Evolutionary conservation across 2,329 filamentous ascomycete species (phyloP), one percentile per base, ranked within the genome.

Genomic region (Fusarium multiceps): DNA sequence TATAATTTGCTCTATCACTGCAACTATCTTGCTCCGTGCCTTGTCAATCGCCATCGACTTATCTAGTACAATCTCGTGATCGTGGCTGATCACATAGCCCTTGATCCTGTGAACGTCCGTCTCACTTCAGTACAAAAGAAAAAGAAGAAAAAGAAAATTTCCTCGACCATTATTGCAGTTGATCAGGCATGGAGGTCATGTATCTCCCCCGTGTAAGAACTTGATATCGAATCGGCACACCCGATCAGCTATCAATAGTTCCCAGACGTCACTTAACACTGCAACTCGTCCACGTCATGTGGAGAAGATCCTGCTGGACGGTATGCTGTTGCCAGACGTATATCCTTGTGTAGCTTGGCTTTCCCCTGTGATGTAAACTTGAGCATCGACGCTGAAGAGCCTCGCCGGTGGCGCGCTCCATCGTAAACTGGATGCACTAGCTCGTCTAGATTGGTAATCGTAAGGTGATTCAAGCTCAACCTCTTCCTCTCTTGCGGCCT

Each of bases 221-320:
- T 27, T 16, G 16, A 25, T 50, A 18, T 16, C 48, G 5, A 25
- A 13, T 13, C 18, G 21, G 6, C 12, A 20, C 16, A 14, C 8
- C n/a, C 18, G n/a, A 23, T 34, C 32, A 27, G 14, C 12, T 11
- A 14, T 27, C n/a, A 13, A 14, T 40, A 8, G 7, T 12, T 14
- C 9, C 9, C 25, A 27, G 13, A 13, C 34, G 18, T 27, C 49
- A 20, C 18, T n/a, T 50, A 21, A 76, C 66, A 80, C 59, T 78
- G 78, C 45, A 82, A 65, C 66, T 82, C 80, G 42, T 82, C 80
- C 21, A 74, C 59, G 20, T 80, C 78, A 62, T 76, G 68, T 8
- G 73, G 68, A 14, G 63, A 63, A 18, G 69, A 43, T 2, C 69
- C 66, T n/a, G 49, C 21, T 14, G 77, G 78, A 12, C 73, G 76